Percentiles rank a stretch among this genome's conserved stretches.
Evolutionary conservation across 306 rosid genomes (phyloP).

Genomic region (Lathyrus oleraceus): DNA sequence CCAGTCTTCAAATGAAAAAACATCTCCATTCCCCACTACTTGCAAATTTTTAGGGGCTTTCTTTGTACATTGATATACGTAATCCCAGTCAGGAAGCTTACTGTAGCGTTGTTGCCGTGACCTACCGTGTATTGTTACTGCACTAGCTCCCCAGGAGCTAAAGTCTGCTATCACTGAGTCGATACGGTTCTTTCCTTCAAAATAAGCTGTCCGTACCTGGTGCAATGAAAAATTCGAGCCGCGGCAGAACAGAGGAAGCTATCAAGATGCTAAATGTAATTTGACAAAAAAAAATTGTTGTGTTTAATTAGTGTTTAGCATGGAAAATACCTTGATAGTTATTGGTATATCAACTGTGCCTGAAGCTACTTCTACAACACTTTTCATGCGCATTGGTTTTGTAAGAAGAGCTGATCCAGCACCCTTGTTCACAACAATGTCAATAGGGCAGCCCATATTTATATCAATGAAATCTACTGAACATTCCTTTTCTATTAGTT

Average conservation of each 20-base stretch:
- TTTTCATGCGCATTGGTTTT: constrained; percentile 89
- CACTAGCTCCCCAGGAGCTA: constrained; percentile 83
- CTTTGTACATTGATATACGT: constrained; percentile 66
- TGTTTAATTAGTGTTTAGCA: constrained; percentile 11
- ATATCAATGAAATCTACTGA: constrained; percentile 82
- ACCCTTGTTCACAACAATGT: constrained; percentile 88
- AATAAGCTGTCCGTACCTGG: constrained; percentile 86
- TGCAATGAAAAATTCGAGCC: constrained; percentile 30
- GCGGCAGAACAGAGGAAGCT: constrained; percentile 1
- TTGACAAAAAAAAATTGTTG: constrained; percentile 3
- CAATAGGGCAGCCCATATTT: constrained; percentile 98
- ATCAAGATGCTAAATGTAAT: constrained; percentile 29
- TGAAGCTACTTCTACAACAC: constrained; percentile 70
- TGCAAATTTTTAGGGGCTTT: constrained; percentile 65
- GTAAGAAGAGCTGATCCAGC: constrained; percentile 95
- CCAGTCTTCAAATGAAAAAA: constrained; percentile 82
- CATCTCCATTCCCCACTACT: constrained; percentile 88
- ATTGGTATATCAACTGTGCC: constrained; percentile 63
- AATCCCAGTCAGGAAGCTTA: constrained; percentile 98
- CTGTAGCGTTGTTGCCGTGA: constrained; percentile 97
- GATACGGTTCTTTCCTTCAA: constrained; percentile 86
- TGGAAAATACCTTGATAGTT: constrained; percentile 67
- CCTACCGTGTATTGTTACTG: constrained; percentile 87
- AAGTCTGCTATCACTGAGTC: constrained; percentile 81
- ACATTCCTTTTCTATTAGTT: constrained; percentile 84